phyloP scores from a whole-genome alignment of 805 yeast genomes.

The Dipodascopsis uninucleata region DNA sequence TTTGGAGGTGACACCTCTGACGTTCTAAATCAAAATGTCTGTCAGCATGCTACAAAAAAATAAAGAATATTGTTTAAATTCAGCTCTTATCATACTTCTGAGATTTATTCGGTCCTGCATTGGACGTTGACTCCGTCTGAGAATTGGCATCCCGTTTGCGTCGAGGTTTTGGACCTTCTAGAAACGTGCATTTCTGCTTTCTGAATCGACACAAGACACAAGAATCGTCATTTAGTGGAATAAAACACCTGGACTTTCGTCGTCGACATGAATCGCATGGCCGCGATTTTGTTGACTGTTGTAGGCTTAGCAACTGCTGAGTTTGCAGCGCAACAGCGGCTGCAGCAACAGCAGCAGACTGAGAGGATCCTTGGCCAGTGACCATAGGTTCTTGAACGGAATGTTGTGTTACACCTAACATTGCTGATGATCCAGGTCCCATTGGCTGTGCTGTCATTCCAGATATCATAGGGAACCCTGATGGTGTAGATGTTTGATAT shows the following conservation, averaged over 20 bases:
- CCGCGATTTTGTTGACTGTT: conserved; percentile 31
- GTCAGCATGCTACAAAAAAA: conserved; percentile 1
- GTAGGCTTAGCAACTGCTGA: conserved; percentile 17
- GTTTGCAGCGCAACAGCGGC: no score
- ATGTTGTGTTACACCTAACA: no score
- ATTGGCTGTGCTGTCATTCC: no score
- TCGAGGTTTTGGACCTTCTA: conserved; percentile 49
- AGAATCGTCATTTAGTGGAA: conserved; percentile 51
- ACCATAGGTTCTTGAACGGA: no score
- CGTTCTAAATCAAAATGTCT: background rate
- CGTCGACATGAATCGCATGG: conserved; percentile 87
- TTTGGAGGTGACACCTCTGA: no score
- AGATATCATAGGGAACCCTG: no score
- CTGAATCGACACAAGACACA: conserved; percentile 70
- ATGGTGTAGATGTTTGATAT: no score
- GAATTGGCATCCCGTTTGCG: conserved; percentile 37
- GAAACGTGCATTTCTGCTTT: conserved; percentile 74
- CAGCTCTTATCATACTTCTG: conserved; percentile 38
- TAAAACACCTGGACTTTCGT: conserved; percentile 73
- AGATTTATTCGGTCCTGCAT: no score
- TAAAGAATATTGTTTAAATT: conserved; percentile 40
- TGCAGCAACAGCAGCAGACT: no score
- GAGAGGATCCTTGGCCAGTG: no score
- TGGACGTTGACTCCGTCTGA: no score
- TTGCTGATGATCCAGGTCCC: no score